Evolutionary conservation across 306 rosid species (phyloP), one percentile per base, ranked within the genome.

Genomic region (Acmispon strigosus): DNA sequence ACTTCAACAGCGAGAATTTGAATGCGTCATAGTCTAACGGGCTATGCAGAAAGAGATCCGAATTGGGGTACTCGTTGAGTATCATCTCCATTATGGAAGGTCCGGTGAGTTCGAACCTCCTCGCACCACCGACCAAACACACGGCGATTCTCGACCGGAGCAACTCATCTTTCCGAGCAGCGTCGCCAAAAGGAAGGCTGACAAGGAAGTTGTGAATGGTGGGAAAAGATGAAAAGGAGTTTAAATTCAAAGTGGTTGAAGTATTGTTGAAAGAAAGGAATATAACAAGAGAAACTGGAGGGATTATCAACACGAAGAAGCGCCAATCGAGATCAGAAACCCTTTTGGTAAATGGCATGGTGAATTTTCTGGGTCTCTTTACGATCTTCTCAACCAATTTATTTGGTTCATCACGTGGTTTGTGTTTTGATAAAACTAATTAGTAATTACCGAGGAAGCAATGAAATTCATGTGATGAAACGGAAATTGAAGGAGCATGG

Each of bases 61-160:
- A 86, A 78, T 90, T 94, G 5, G 95, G 97, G 53, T 94, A 90
- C 68, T 75, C 72, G 2, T 61, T 78, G 0, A 94, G 78, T 9
- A 94, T 76, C 62, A 69, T 87, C 20, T 90, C 78, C 5, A 86
- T 7, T 8, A 94, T 84, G 9, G 98, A 88, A 5, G 98, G 97
- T 58, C 98, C 98, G 0, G 96, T 88, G 19, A 94, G 86, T 77
- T 94, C 98, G 69, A 94, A 94, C 76, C 96, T 86, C 56, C 98
- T 76, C 5, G 98, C 98, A 39, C 98, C 98, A 5, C 98, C 98
- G 0, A 94, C 98, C 83, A 94, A 73, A 55, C 98, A 94, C 19
- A 94, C 89, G 0, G 97, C 98, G 8, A 94, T 86, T 82, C 82
- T 89, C 8, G 98, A 88, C 7, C 79, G 86, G 29, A 69, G 16